Conservation (phyloP, 2,329 filamentous ascomycete species). For the Bretziella fagacearum region DNA sequence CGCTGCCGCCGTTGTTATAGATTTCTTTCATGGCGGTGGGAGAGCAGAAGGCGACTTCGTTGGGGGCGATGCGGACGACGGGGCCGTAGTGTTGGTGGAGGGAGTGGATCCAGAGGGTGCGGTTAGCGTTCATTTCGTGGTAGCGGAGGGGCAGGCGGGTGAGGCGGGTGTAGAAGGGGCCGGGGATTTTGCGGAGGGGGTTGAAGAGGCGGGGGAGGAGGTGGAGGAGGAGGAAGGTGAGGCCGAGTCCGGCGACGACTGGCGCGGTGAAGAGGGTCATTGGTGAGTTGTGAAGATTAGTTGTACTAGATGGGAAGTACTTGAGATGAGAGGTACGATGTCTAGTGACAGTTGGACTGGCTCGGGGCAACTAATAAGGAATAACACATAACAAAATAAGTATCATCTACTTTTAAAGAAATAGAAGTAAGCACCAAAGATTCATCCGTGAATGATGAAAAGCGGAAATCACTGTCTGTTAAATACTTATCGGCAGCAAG, state of each 20-base stretch:
- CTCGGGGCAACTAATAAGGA: background rate
- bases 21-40: conserved; percentile 42
- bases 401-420: no score
- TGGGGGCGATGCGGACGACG: conserved; percentile 38
- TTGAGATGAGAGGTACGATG: no score
- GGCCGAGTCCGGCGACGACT: conserved; percentile 17
- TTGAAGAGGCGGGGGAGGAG: conserved; percentile 21
- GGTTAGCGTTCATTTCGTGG: conserved; percentile 36
- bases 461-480: background rate
- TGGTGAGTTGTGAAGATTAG: background rate
- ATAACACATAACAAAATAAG: background rate
- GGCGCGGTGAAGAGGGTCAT: conserved; percentile 19
- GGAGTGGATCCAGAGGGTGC: conserved; percentile 38
- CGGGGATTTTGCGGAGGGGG: conserved; percentile 28
- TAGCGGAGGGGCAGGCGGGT: conserved; percentile 35
- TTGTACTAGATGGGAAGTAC: no score
- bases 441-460: background rate
- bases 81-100: conserved; percentile 41
- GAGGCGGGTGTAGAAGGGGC: conserved; percentile 31
- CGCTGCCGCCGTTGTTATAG: conserved; percentile 43
- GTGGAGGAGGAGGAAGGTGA: conserved; percentile 18
- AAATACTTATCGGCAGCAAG: background rate
- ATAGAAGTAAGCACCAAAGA: no score
- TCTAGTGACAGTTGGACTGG: background rate
- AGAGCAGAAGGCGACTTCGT: conserved; percentile 43